Base-by-base conservation (phyloP, 148 eudicot species). In the Amaranthus cruentus region DNA sequence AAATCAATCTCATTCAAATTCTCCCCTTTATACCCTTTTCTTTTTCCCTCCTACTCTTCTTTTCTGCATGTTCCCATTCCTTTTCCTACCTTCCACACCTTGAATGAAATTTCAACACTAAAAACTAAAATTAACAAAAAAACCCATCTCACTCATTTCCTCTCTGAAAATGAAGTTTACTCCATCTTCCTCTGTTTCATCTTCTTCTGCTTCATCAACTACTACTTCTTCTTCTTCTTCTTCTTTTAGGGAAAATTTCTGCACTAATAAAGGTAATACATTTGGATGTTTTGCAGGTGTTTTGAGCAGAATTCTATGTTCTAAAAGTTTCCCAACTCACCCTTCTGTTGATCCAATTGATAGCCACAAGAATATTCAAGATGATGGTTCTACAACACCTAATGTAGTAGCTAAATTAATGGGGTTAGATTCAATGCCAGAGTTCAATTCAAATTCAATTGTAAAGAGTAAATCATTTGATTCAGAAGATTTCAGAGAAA, bases 361-460 rank as follows among this genome's bases (percentile, higher is more conserved):
- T 44, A n/a, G 11, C 58, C 54, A 80, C 14, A 66, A 73, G 21
- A 53, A 57, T 28, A 28, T 28, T 2, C 70, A 60, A 0, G 62
- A 68, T 14, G 79, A 47, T 54, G 82, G 69, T 7, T 70, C 82
- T 2, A 73, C 65, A 10, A 76, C 86, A 3, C 96, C 90, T 0
- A 84, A 77, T 55, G 14, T 92, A 13, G 91, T 92, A 70, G 97
- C 93, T 38, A 88, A 82, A 76, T 82, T 90, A 9, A 92, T 92
- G 97, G 97, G 97, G 2, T 77, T 90, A 57, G 96, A 92, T 60
- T 82, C 89, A 5, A 72, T 81, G 81, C 92, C 92, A 0, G 74
- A 63, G 13, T 13, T 71, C 4, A 79, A 63, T 54, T 68, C 63
- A 4, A 76, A 18, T 62, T 80, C 87, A 13, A 59, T 77, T 71